These are phyloP conservation scores for Talaromyces nanjingensis DNA, from an alignment of 495 filamentous ascomycete species.

Conservation along the genomic window DNA sequence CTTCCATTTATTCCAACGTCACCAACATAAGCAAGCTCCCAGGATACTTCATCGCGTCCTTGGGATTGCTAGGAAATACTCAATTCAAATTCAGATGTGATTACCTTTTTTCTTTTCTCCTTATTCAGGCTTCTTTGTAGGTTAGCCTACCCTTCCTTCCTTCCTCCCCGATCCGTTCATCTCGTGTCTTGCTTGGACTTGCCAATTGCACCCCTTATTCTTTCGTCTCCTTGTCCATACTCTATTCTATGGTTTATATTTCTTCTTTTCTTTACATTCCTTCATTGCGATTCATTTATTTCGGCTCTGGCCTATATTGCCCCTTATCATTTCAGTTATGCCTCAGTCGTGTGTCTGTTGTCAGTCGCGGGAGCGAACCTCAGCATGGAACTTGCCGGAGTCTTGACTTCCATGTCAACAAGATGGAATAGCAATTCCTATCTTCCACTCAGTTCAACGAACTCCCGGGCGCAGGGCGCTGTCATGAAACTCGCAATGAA, in stretches of 20 bases:
- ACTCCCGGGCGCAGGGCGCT: neutral
- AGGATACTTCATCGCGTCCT: neutral
- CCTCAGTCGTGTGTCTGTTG: neutral
- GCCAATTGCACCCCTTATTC: neutral
- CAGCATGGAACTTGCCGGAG: neutral
- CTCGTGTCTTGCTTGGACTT: slow-evolving; percentile 15
- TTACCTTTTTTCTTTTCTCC: neutral
- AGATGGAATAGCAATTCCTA: neutral
- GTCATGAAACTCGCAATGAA: neutral
- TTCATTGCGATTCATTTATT: neutral
- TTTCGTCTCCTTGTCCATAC: neutral
- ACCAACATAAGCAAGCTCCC: neutral
- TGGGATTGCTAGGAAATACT: neutral
- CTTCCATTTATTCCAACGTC: neutral
- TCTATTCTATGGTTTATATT: neutral
- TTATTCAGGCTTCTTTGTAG: neutral
- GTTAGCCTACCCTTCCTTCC: slow-evolving; percentile 5
- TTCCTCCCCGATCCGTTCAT: slow-evolving; percentile 15
- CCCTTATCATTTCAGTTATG: neutral
- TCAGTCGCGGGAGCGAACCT: neutral
- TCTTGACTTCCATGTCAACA: neutral
- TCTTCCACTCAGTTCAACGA: neutral
- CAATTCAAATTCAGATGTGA: neutral
- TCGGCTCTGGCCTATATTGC: neutral
- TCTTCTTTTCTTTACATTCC: neutral